A percentile compares a stretch with the other conserved stretches of the same genome.
Conservation (phyloP, 2,329 filamentous ascomycete species). For the Botrytis tulipae region DNA sequence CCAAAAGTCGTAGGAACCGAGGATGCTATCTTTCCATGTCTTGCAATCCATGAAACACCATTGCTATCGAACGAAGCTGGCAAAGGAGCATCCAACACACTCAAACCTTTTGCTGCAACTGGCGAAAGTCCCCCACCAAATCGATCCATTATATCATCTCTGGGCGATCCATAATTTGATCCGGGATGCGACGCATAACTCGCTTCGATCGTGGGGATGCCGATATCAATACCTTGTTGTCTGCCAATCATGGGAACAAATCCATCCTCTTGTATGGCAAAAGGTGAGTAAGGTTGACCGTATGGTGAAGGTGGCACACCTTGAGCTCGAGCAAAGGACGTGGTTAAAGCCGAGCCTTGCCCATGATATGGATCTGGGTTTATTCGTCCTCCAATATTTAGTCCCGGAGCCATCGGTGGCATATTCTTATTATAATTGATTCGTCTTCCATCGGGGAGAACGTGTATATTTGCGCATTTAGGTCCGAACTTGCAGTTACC, state of each 20-base stretch:
- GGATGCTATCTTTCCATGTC: conserved; percentile 85
- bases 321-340: conserved; percentile 65
- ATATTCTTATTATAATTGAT: conserved; percentile 71
- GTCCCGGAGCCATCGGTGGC: conserved; percentile 46
- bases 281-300: conserved; percentile 42
- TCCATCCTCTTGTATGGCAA: conserved; percentile 54
- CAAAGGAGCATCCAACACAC: conserved; percentile 87
- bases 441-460: conserved; percentile 87
- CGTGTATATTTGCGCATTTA: conserved; percentile 95
- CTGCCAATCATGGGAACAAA: conserved; percentile 43
- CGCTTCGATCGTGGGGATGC: conserved; percentile 52
- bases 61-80: conserved; percentile 96
- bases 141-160: conserved; percentile 56
- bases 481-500: conserved; percentile 99
- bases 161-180: conserved; percentile 77
- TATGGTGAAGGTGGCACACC: conserved; percentile 42
- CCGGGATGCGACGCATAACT: conserved; percentile 50
- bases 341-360: conserved; percentile 71
- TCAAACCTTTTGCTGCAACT: conserved; percentile 67
- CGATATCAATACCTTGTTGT: conserved; percentile 52
- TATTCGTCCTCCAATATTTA: conserved; percentile 65
- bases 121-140: conserved; percentile 78
- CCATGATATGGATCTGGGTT: conserved; percentile 63
- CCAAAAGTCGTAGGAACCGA: conserved; percentile 92
- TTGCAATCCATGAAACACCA: conserved; percentile 86